A percentile compares a stretch with the other conserved stretches of the same genome.
These are phyloP conservation scores for Micractinium sp. DNA, from an alignment of 139 green algal genomes.

Conservation along the genomic window DNA sequence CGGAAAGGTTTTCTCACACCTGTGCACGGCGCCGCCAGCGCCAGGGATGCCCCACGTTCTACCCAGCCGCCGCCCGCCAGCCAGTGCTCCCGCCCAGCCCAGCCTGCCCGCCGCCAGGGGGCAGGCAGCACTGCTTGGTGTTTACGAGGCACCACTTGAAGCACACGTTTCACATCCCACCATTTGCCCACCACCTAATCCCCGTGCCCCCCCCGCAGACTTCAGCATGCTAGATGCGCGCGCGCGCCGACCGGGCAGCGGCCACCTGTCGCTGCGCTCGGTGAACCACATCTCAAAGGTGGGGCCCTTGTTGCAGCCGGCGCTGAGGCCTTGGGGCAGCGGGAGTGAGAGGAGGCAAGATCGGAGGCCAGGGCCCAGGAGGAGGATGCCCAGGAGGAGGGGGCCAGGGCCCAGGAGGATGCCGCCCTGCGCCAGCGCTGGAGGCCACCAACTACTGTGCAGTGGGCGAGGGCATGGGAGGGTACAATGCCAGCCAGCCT, in stretches of 20 bases:
- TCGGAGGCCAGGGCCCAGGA: not conserved
- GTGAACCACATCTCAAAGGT: constrained; percentile 35
- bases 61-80: not conserved
- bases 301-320: not conserved
- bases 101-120: too few species aligned
- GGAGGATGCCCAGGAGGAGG: not conserved
- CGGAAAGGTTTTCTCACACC: too few species aligned
- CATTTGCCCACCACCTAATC: not conserved
- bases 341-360: not conserved
- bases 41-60: not conserved
- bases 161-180: not conserved
- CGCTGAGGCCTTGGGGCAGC: not conserved
- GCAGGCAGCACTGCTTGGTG: too few species aligned
- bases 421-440: too few species aligned
- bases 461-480: too few species aligned
- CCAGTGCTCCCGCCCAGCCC: too few species aligned
- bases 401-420: too few species aligned
- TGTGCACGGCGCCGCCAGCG: not conserved
- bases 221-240: not conserved
- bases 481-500: too few species aligned
- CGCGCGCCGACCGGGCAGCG: not conserved
- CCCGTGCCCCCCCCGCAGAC: not conserved
- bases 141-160: not conserved
- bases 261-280: constrained; percentile 16
- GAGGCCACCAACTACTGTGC: not conserved